phyloP scores from a whole-genome alignment of 108 stramenopile species.

The Hondaea fermentalgiana region DNA sequence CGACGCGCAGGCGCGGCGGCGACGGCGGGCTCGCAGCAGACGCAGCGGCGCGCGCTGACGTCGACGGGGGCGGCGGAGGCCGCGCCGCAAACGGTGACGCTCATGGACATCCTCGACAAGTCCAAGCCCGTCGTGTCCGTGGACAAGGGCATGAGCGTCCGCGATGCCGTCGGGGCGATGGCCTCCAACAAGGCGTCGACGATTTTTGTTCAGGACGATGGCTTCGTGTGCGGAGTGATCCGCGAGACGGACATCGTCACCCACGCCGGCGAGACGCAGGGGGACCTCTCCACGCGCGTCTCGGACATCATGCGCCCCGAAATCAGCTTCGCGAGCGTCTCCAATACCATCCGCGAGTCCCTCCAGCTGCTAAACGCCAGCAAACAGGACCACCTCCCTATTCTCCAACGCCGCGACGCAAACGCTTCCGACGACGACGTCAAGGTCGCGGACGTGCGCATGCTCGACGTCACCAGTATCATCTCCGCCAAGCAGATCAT shows the following conservation, averaged over 20 bases:
- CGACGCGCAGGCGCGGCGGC: too few species aligned
- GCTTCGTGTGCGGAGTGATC: not conserved
- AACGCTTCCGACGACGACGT: not conserved
- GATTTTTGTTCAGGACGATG: not conserved
- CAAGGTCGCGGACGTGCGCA: not conserved
- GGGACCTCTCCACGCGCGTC: not conserved
- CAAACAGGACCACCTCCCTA: not conserved
- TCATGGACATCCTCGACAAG: not conserved
- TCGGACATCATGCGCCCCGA: not conserved
- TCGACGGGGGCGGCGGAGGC: not conserved
- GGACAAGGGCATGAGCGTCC: not conserved
- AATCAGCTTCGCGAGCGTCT: not conserved
- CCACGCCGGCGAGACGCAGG: not conserved
- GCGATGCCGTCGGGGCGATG: not conserved
- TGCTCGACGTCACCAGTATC: not conserved
- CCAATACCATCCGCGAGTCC: constrained; percentile 11
- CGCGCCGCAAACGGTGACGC: not conserved
- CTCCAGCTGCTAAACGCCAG: not conserved
- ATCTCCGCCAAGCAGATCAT: constrained; percentile 14
- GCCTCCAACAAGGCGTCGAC: not conserved
- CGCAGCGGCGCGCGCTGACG: not conserved
- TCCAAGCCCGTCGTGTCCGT: not conserved
- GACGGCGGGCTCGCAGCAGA: too few species aligned
- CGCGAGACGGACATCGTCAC: not conserved
- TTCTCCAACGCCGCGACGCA: not conserved